Conservation (phyloP, 768 basidiomycete genomes). For the Tylopilus sp. region DNA sequence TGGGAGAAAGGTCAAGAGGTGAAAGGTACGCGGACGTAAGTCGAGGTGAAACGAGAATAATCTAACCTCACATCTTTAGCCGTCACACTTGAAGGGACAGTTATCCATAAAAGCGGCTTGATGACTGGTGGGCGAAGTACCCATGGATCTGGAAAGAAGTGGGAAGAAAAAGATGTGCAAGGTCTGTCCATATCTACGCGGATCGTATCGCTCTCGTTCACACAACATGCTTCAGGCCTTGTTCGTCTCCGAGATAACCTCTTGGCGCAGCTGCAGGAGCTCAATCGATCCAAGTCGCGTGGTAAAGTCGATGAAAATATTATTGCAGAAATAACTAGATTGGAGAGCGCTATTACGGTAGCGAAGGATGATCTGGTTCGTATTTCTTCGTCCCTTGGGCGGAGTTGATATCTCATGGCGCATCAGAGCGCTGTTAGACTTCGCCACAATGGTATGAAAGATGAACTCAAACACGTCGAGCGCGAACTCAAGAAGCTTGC, state of each 20-base stretch:
- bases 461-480: constrained; percentile 80
- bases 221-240: constrained; percentile 33
- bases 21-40: constrained; percentile 78
- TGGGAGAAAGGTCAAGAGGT: constrained; percentile 96
- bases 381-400: not conserved
- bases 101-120: constrained; percentile 95
- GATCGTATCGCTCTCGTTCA: constrained; percentile 27
- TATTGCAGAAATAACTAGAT: constrained; percentile 67
- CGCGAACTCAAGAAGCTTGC: constrained; percentile 61
- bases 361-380: constrained; percentile 81
- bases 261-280: constrained; percentile 71
- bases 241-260: constrained; percentile 67
- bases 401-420: not conserved
- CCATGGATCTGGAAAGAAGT: constrained; percentile 74
- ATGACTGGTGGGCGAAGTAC: constrained; percentile 94
- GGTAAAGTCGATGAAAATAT: constrained; percentile 80
- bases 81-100: constrained; percentile 93
- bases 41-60: not conserved
- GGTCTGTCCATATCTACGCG: constrained; percentile 40
- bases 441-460: constrained; percentile 72
- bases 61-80: constrained; percentile 45
- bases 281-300: constrained; percentile 82
- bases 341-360: constrained; percentile 75
- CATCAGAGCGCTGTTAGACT: constrained; percentile 69
- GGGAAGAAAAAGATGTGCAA: constrained; percentile 93